A percentile compares a stretch with the other conserved stretches of the same genome.
phyloP scores from a whole-genome alignment of 192 early-diverging fungal genomes.

The Chytriomyces sp. region DNA sequence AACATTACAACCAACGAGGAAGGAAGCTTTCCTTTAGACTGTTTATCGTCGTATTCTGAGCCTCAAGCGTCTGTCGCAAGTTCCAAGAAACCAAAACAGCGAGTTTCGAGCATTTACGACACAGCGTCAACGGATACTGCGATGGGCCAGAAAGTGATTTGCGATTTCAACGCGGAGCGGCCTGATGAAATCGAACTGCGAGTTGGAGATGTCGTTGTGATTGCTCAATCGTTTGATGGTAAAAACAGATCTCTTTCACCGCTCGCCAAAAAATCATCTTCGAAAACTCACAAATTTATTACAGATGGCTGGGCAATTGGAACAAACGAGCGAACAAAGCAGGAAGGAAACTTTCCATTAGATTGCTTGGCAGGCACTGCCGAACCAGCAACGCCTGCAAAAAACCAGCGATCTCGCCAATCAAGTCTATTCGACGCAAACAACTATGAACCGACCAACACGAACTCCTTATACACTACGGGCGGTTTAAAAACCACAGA shows the following conservation, averaged over 20 bases:
- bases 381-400: not conserved
- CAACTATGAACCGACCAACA: not conserved
- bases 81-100: not conserved
- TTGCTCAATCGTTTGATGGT: conserved; percentile 70
- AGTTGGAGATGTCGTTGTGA: conserved; percentile 36
- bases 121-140: not conserved
- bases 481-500: conserved; percentile 38
- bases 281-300: no score
- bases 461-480: conserved; percentile 4
- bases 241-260: no score
- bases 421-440: not conserved
- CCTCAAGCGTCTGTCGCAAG: not conserved
- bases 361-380: not conserved
- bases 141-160: not conserved
- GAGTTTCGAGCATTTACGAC: conserved; percentile 6
- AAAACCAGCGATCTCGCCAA: not conserved
- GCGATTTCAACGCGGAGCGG: conserved; percentile 17
- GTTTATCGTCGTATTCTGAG: conserved; percentile 48
- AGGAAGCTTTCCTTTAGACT: conserved; percentile 86
- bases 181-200: conserved; percentile 29
- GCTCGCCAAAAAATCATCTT: no score
- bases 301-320: conserved; percentile 18
- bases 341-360: not conserved
- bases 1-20: conserved; percentile 69
- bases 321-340: conserved; percentile 5